A percentile compares a stretch with the other conserved stretches of the same genome.
These are phyloP conservation scores for Rosa chinensis DNA, from an alignment of 306 rosid genomes.

Conservation along the genomic window DNA sequence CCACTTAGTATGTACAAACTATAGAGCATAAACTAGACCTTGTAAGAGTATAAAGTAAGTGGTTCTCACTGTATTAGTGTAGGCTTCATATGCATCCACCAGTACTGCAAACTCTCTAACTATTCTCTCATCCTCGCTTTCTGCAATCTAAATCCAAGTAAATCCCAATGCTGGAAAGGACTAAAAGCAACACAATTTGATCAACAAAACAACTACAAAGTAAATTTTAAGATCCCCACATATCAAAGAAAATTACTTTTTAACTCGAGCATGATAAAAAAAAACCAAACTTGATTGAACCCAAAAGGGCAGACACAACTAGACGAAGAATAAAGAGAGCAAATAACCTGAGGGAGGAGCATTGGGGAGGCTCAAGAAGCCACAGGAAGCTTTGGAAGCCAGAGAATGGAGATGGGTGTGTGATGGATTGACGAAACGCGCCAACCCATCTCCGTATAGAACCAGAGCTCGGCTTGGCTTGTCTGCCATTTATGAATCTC, in stretches of 20 bases:
- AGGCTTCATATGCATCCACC: conserved; percentile 58
- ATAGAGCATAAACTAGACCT: not conserved
- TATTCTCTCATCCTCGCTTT: conserved; percentile 74
- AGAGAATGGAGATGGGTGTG: conserved; percentile 68
- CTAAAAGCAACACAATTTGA: conserved; percentile 10
- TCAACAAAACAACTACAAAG: not conserved
- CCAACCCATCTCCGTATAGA: conserved; percentile 70
- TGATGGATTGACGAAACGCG: conserved; percentile 50
- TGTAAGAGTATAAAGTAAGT: not conserved
- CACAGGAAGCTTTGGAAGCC: conserved; percentile 62
- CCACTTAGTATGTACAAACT: not conserved
- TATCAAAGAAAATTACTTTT: not conserved
- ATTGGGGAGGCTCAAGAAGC: conserved; percentile 64
- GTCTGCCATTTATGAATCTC: conserved; percentile 58
- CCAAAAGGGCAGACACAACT: not conserved
- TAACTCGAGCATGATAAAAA: not conserved
- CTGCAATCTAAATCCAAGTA: conserved; percentile 75
- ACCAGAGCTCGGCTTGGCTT: conserved; percentile 83
- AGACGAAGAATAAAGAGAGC: not conserved
- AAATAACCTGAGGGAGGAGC: conserved; percentile 61
- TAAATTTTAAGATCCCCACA: too few relatives aligned
- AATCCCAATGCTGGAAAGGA: conserved; percentile 37
- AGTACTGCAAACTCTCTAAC: conserved; percentile 75
- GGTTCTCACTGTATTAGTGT: conserved; percentile 41
- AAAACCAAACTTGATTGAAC: conserved; percentile 1